Conservation (phyloP, 805 yeast species). For the Candida rishiriensis region DNA sequence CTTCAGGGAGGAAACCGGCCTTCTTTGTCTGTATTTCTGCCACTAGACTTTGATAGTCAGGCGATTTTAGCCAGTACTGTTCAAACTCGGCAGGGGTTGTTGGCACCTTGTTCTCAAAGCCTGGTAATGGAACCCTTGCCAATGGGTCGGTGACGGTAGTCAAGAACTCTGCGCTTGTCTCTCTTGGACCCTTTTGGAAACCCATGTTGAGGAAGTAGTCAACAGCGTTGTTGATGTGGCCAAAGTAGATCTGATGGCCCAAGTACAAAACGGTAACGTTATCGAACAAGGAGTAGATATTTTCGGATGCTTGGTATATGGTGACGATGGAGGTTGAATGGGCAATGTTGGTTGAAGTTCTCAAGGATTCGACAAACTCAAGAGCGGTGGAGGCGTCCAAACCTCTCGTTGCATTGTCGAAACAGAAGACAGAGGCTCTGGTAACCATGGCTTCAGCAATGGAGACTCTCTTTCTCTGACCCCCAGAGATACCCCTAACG, state of each 20-base stretch:
- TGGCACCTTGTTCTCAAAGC: constrained; percentile 50
- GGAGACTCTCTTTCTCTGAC: constrained; percentile 82
- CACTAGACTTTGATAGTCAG: constrained; percentile 40
- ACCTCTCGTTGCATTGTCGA: constrained; percentile 86
- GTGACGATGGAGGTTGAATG: constrained; percentile 14
- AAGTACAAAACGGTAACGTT: constrained; percentile 56
- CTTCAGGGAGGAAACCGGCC: constrained; percentile 25
- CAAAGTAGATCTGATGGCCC: constrained; percentile 62
- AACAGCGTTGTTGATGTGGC: constrained; percentile 52
- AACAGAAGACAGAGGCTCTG: constrained; percentile 60
- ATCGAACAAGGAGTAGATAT: constrained; percentile 60
- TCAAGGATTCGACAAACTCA: constrained; percentile 64
- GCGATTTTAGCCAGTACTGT: constrained; percentile 53
- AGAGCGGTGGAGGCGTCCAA: constrained; percentile 80
- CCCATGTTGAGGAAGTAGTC: constrained; percentile 51
- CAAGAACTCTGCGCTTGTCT: constrained; percentile 64
- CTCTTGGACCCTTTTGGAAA: constrained; percentile 48
- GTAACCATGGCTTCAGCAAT: constrained; percentile 72
- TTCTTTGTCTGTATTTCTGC: constrained; percentile 33
- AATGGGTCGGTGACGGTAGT: constrained; percentile 65
- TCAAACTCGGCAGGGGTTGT: constrained; percentile 54
- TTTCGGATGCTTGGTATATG: constrained; percentile 54
- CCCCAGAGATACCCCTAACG: constrained; percentile 71
- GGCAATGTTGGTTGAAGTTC: constrained; percentile 28
- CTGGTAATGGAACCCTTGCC: constrained; percentile 49